Evolutionary conservation across 108 stramenopile species (phyloP), one percentile per base, ranked within the genome.

Genomic region (Stephanodiscus minutulus): DNA sequence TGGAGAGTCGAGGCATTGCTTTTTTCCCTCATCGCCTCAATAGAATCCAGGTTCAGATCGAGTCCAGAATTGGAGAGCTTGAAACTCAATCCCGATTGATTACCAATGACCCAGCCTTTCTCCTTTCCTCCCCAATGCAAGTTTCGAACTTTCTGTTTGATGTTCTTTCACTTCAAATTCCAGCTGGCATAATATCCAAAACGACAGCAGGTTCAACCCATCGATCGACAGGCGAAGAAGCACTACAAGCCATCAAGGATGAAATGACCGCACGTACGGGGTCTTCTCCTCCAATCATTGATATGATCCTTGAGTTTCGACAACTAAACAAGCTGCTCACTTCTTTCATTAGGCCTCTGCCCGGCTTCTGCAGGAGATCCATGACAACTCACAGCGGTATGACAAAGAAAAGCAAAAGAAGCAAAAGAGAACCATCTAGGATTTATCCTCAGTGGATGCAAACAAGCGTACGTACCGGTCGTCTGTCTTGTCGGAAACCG

Each of bases 381-480:
- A 17, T 11, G 44, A 44, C 64, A 28, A 64, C 27, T 67, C 37
- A 22, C 55, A 48, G 25, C 13, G 50, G 37, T 3, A 25, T 12
- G 49, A 21, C 18, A 57, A 68, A 28, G 65, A 49, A n/a, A n/a
- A n/a, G n/a, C n/a, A 39, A 39, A 39, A 61, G 36, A 49, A 63
- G 69, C 20, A 76, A 70, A 37, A 70, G 63, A 61, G 35, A 50
- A 17, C 52, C 36, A 0, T 48, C 47, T 13, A 43, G 61, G 17
- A 82, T 86, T 35, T 68, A 77, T 64, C 85, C 87, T 2, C 69
- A 71, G 50, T 88, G 87, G 87, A 79, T 80, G 72, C 85, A 86
- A 58, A 76, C 73, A 18, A 63, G 58, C 41, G 83, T 79, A 11
- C 69, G 82, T 21, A 87, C 87, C 21, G 87, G 87, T n/a, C 68